Conservation (phyloP, 2,329 filamentous ascomycete species). For the Fusarium nygamai region DNA sequence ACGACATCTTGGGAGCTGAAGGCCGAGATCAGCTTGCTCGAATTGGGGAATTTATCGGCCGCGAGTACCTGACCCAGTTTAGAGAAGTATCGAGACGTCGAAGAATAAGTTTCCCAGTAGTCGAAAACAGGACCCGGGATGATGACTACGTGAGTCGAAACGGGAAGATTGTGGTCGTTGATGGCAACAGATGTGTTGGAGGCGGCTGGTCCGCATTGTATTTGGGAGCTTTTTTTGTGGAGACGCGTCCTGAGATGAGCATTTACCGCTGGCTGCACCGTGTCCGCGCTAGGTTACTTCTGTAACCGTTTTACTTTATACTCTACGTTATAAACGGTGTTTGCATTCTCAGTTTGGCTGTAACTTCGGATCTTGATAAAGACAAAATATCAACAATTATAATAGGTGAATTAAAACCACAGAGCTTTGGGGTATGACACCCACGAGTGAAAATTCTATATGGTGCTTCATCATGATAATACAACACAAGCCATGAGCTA, state of each 20-base stretch:
- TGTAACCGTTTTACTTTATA: not conserved
- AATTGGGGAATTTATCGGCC: slow-evolving; percentile 24
- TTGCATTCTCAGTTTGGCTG: not conserved
- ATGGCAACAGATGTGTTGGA: slow-evolving; percentile 36
- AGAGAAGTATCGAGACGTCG: slow-evolving; percentile 6
- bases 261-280: slow-evolving; percentile 1
- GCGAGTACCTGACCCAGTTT: slow-evolving; percentile 5
- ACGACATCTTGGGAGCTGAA: slow-evolving; percentile 49
- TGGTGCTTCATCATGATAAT: not conserved
- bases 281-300: slow-evolving; percentile 18
- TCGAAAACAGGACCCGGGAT: slow-evolving; percentile 5
- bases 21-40: slow-evolving; percentile 34
- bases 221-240: slow-evolving; percentile 45
- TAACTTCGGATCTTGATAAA: slow-evolving; percentile 20
- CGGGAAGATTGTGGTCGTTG: slow-evolving; percentile 31
- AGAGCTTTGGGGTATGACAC: not conserved
- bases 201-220: slow-evolving; percentile 27
- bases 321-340: slow-evolving; percentile 21
- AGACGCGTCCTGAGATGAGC: slow-evolving; percentile 22
- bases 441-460: not conserved
- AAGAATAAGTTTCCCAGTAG: not conserved
- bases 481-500: not conserved
- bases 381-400: not conserved
- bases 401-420: not conserved
- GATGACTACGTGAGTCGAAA: slow-evolving; percentile 23